Evolutionary conservation across 352 stramenopile species (phyloP), one percentile per base, ranked within the genome.

Genomic region (Lagenidium giganteum): DNA sequence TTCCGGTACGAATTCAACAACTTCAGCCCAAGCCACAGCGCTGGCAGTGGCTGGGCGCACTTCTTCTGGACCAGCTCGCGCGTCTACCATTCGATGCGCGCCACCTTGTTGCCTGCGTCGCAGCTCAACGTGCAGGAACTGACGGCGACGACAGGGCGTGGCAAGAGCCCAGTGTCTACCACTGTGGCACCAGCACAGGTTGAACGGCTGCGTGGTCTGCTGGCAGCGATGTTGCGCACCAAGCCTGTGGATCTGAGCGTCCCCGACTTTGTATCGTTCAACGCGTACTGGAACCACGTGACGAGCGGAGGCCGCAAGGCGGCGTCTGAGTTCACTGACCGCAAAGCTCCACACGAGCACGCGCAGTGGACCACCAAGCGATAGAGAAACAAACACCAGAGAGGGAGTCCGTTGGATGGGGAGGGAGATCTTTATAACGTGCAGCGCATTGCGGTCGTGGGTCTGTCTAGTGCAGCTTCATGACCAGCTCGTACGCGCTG

Each of bases 301-400:
- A 84, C 70, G 14, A 52, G 68, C 16, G 81, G 81, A 34, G 81
- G 81, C 30, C 65, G 74, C 16, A 65, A 83, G 21, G 63, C 78
- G 1, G 81, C 81, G 23, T 60, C 81, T 5, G 56, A 78, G 47
- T 93, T 93, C 41, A 93, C 81, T 48, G 62, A 87, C 44, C 76
- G 81, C 49, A 91, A 90, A 54, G 81, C 81, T 44, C 81, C 81
- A 16, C 81, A 93, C 42, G 81, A 93, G 51, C 81, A 93, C 42
- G 81, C 81, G 9, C 76, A 88, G 54, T 89, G 78, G 79, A 63
- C 58, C 62, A 56, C 55, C 22, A 79, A 66, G 56, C 70, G 61
- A 56, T 79, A 70, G 49, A 57, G 5, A 33, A 33, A 43, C 18
- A 58, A 13, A 51, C 7, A 45, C n/a, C n/a, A n/a, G n/a, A n/a